Base-by-base conservation (phyloP, 2,329 filamentous ascomycete genomes). In the Myriosclerotinia duriaeana region DNA sequence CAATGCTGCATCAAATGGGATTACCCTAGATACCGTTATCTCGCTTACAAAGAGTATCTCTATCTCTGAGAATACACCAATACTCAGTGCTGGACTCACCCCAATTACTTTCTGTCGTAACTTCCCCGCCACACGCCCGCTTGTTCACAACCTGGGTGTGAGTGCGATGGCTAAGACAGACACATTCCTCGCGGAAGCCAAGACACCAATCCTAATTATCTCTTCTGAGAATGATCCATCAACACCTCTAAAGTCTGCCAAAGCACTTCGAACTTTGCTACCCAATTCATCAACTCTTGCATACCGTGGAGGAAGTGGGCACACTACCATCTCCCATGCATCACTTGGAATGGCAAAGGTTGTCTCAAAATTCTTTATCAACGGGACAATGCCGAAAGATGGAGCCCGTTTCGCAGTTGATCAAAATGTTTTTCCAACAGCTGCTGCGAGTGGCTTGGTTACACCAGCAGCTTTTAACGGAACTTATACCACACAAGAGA, bases 31-130 rank as follows among this genome's bases (percentile, higher is more conserved):
- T 5, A 36, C 65, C 11, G 52, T 69, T 9, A 62, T 71, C 30
- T 53, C 54, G 1, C 61, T 71, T 26, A 68, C 67, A n/a, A 69
- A 69, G 46, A 60, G 48, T 9, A 66, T 70, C 26, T 69, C 68
- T 0, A 53, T 71, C 38, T 36, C 50, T 5, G 53, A 69, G n/a
- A 55, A 71, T 5, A 71, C 68, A 1, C 69, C 69, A 34, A 42
- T 71, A 7, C 40, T 71, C 3, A 64, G 20, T 22, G 68, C 69
- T 12, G 69, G 63, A 15, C 56, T 71, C 30, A 67, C 40, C 7
- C 68, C 69, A 3, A 56, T 71, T 11, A 59, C 50, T 40, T 71
- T 71, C 59, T 71, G 69, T 44, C 68, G 69, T 26, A 67, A 71
- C 55, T 71, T 71, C 40, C 68, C 68, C 65, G 58, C 66, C 34